Conservation (phyloP, 2,329 filamentous ascomycete species). For the Sclerotinia borealis region DNA sequence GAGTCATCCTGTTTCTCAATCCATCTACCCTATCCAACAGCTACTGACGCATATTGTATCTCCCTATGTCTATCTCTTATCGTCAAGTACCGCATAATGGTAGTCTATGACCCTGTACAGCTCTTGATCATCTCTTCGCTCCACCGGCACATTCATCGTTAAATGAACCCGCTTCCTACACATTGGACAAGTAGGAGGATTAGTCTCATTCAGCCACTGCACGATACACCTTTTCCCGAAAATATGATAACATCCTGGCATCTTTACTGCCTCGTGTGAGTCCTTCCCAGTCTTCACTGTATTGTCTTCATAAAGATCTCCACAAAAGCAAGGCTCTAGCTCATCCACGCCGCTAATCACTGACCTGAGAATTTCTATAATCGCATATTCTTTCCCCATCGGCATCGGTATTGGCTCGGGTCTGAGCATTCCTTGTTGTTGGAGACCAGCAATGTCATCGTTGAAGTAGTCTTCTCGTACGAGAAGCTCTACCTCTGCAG, state of each 20-base stretch:
- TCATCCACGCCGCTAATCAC: neutral
- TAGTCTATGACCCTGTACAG: neutral
- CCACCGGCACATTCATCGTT: neutral
- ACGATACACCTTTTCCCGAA: neutral
- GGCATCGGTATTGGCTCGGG: neutral
- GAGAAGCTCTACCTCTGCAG: neutral
- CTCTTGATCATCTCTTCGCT: neutral
- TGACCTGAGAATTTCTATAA: neutral
- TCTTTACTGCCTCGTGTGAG: neutral
- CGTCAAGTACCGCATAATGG: neutral
- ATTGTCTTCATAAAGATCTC: neutral
- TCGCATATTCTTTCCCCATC: neutral
- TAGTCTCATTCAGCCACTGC: neutral
- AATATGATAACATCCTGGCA: neutral
- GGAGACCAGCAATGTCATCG: neutral
- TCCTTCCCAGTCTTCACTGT: neutral
- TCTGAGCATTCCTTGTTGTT: neutral
- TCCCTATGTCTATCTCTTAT: fast-evolving
- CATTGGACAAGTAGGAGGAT: neutral
- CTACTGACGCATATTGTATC: fast-evolving
- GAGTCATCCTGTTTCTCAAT: neutral
- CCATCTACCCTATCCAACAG: neutral
- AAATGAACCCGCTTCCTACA: neutral
- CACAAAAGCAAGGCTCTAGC: neutral
- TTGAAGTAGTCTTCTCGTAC: neutral